Evolutionary conservation across 352 stramenopile genomes (phyloP), one percentile per base, ranked within the genome.

Genomic region (Elongisporangium anandrum): DNA sequence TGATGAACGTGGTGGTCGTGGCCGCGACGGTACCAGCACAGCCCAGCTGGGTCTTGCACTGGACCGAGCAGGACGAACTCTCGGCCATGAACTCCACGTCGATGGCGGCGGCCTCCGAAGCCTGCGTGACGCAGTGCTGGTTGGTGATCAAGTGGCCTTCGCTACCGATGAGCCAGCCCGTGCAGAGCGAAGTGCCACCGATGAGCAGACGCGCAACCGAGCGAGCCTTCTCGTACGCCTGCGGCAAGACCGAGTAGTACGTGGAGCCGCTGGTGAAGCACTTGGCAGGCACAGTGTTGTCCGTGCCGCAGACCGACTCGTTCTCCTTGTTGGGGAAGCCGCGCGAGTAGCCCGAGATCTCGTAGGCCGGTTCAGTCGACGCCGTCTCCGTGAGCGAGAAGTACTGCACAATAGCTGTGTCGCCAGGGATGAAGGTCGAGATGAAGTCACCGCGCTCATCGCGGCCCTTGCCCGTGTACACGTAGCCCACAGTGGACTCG

Each of bases 91-190:
- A 90, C 48, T 70, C 67, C 52, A 66, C 77, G n/a, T 69, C 59
- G 22, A 64, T 68, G 51, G 54, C 54, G 13, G 66, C 20, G n/a
- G 62, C 56, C 53, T 81, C 72, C 54, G 59, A 77, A 57, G 52
- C 60, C 52, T 29, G 68, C 67, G 60, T 74, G 54, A 89, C 81
- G 52, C 72, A 81, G 65, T 85, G 78, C 56, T 85, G 80, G 70
- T 89, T 89, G 53, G 79, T 87, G 52, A 89, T 72, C 21, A 89
- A 60, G 57, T 89, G 79, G 48, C 79, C 76, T 58, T 85, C 66
- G 52, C 73, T 83, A 24, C 79, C 69, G 70, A 73, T 74, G 23
- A 88, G 77, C 81, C 73, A 92, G 15, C 70, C 66, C 16, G 66
- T 75, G 59, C 67, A 78, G 34, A 75, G 59, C 22, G 17, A 41